These are phyloP conservation scores for Russula sp. DNA, from an alignment of 768 basidiomycete genomes.

Conservation along the genomic window DNA sequence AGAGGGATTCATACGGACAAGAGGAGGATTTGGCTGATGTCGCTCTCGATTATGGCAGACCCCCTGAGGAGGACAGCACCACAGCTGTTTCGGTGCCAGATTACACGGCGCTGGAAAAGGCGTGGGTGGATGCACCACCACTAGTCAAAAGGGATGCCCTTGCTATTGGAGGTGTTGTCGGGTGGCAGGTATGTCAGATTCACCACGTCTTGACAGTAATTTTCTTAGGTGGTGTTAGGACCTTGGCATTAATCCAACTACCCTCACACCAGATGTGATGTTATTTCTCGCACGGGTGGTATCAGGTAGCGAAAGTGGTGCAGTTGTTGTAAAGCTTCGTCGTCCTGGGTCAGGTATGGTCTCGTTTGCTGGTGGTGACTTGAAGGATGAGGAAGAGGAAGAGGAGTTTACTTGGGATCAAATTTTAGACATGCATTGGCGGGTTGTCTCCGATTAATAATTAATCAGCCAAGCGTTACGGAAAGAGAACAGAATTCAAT, in stretches of 20 bases:
- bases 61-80: constrained; percentile 11
- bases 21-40: constrained; percentile 15
- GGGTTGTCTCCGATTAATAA: not conserved
- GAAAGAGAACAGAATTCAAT: not conserved
- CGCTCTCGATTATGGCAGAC: constrained; percentile 33
- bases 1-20: constrained; percentile 21
- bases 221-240: constrained; percentile 32
- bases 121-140: constrained; percentile 25
- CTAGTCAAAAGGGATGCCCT: constrained; percentile 21
- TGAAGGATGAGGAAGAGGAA: constrained; percentile 16
- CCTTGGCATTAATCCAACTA: constrained; percentile 50
- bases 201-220: not conserved
- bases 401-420: constrained; percentile 9
- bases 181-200: constrained; percentile 29
- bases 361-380: constrained; percentile 11
- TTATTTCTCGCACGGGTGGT: constrained; percentile 40
- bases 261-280: constrained; percentile 53
- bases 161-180: constrained; percentile 24
- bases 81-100: not conserved
- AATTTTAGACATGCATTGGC: constrained; percentile 15
- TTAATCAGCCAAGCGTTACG: not conserved
- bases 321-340: constrained; percentile 22
- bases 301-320: constrained; percentile 21
- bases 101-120: constrained; percentile 24
- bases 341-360: constrained; percentile 13